Conservation (phyloP, 2,329 filamentous ascomycete genomes). For the Colletotrichum viniferum region DNA sequence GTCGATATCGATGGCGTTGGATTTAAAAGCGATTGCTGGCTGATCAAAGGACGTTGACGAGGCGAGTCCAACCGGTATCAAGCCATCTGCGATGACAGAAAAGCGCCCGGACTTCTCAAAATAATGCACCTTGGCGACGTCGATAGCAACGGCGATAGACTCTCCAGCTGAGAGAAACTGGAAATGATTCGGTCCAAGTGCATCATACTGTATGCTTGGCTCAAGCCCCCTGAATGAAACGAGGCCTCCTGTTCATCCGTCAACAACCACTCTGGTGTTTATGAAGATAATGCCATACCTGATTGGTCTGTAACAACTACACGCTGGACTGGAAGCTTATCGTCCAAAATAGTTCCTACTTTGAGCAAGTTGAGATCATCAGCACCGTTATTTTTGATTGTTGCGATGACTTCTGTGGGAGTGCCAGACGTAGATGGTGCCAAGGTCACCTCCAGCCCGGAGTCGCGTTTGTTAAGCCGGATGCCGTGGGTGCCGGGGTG, state of each 20-base stretch:
- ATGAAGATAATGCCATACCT: neutral
- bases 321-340: neutral
- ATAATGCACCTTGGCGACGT: constrained; percentile 19
- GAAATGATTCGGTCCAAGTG: constrained; percentile 23
- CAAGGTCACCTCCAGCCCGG: neutral
- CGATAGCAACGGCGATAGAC: constrained; percentile 20
- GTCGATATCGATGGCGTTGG: constrained; percentile 21
- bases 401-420: constrained; percentile 5
- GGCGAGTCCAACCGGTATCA: constrained; percentile 12
- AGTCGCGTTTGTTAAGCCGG: neutral
- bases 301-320: neutral
- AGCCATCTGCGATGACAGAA: constrained; percentile 18
- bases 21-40: constrained; percentile 18
- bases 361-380: constrained; percentile 26
- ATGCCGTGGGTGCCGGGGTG: neutral
- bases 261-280: neutral
- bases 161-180: constrained; percentile 17
- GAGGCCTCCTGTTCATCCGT: neutral
- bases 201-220: constrained; percentile 23
- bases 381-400: constrained; percentile 23
- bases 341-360: constrained; percentile 26
- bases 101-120: constrained; percentile 23
- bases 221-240: constrained; percentile 22
- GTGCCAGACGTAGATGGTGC: neutral
- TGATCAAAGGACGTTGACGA: constrained; percentile 17